These are phyloP conservation scores for Fusarium nematophilum DNA, from an alignment of 2,329 filamentous ascomycete species.

Conservation along the genomic window DNA sequence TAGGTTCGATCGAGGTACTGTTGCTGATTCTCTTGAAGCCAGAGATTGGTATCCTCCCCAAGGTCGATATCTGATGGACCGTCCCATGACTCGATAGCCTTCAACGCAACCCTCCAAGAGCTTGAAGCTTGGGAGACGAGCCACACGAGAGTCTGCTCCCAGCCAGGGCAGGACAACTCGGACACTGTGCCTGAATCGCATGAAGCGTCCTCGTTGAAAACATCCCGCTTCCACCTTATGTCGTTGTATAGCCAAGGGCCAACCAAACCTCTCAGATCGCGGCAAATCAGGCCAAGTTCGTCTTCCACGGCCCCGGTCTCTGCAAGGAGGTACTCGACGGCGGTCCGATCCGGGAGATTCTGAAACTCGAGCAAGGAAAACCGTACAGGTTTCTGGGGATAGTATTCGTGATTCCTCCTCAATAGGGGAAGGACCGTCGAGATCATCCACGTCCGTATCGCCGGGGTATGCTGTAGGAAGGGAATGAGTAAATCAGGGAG, in stretches of 20 bases:
- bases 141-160: conserved; percentile 78
- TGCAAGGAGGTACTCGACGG: conserved; percentile 70
- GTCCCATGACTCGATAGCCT: conserved; percentile 77
- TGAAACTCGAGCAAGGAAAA: conserved; percentile 74
- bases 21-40: conserved; percentile 70
- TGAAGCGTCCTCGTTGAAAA: conserved; percentile 8
- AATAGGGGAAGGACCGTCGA: conserved; percentile 76
- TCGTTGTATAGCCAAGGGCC: conserved; percentile 80
- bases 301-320: conserved; percentile 60
- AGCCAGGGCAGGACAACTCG: conserved; percentile 64
- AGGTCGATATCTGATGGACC: conserved; percentile 78
- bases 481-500: conserved; percentile 75
- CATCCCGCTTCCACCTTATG: conserved; percentile 61
- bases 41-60: conserved; percentile 66
- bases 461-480: conserved; percentile 71
- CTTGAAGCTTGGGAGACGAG: conserved; percentile 68
- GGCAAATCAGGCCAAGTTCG: conserved; percentile 59
- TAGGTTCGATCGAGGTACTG: conserved; percentile 72
- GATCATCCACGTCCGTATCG: conserved; percentile 75
- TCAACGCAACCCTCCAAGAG: conserved; percentile 71
- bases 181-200: conserved; percentile 45
- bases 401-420: conserved; percentile 76
- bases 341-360: conserved; percentile 66
- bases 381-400: conserved; percentile 61
- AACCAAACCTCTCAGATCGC: conserved; percentile 75